Conservation (phyloP, 2,329 filamentous ascomycete genomes). For the Exophiala mesophila region DNA sequence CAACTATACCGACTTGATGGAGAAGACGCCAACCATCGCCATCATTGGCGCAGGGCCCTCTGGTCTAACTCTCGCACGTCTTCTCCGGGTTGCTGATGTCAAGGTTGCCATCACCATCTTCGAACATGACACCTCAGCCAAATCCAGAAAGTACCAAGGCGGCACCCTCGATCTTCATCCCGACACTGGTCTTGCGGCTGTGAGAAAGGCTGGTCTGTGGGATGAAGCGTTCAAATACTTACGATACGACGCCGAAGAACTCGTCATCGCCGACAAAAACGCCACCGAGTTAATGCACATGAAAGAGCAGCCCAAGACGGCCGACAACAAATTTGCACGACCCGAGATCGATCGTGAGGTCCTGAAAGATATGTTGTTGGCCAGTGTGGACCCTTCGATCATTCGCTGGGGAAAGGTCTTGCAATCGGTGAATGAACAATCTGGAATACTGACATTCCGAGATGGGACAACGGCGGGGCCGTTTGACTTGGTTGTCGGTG, state of each 20-base stretch:
- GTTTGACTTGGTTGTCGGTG: slow-evolving; percentile 42
- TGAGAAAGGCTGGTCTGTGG: slow-evolving; percentile 32
- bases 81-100: slow-evolving; percentile 27
- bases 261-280: slow-evolving; percentile 39
- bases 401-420: slow-evolving; percentile 32
- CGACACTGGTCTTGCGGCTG: slow-evolving; percentile 31
- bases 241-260: slow-evolving; percentile 41
- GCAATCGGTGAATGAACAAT: slow-evolving; percentile 9
- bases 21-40: slow-evolving; percentile 25
- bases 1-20: no score
- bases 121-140: slow-evolving; percentile 30
- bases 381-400: slow-evolving; percentile 27
- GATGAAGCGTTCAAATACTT: slow-evolving; percentile 30
- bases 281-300: slow-evolving; percentile 30
- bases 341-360: slow-evolving; percentile 37
- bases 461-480: slow-evolving; percentile 27
- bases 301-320: slow-evolving; percentile 10
- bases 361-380: slow-evolving; percentile 32
- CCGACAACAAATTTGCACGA: slow-evolving; percentile 16
- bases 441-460: slow-evolving; percentile 30
- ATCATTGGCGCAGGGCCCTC: slow-evolving; percentile 34
- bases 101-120: slow-evolving; percentile 28
- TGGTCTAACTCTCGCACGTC: slow-evolving; percentile 33
- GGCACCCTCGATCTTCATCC: slow-evolving; percentile 36
- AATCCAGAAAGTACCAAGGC: slow-evolving; percentile 31